Percentiles rank a stretch among this genome's conserved stretches.
Evolutionary conservation across 805 yeast genomes (phyloP).

Genomic region (Metschnikowia peoriensis): DNA sequence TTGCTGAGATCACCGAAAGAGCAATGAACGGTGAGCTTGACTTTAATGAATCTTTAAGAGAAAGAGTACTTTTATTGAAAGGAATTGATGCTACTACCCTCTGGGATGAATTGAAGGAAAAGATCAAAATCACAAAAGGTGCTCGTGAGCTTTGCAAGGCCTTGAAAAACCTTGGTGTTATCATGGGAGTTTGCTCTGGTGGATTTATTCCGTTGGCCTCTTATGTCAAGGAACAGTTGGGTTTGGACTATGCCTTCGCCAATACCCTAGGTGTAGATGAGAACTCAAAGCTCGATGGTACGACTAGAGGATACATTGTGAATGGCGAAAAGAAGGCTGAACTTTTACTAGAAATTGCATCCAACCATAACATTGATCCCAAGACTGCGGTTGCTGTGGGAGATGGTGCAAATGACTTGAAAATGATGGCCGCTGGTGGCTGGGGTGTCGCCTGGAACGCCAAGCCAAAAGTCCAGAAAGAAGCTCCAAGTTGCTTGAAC

Average conservation of each 20-base stretch:
- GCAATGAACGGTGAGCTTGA: constrained; percentile 98
- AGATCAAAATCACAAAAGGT: constrained; percentile 80
- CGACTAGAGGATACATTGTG: constrained; percentile 75
- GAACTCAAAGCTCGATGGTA: constrained; percentile 65
- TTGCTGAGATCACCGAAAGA: constrained; percentile 81
- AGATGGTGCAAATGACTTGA: constrained; percentile 95
- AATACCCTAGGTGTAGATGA: constrained; percentile 53
- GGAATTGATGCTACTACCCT: constrained; percentile 73
- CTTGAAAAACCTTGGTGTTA: constrained; percentile 59
- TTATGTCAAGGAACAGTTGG: constrained; percentile 62
- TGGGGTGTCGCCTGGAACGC: constrained; percentile 98
- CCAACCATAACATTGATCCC: constrained; percentile 50
- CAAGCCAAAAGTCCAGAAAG: constrained; percentile 82
- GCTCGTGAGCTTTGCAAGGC: constrained; percentile 67
- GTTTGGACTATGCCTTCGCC: constrained; percentile 86
- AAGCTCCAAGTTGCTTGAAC: constrained; percentile 82
- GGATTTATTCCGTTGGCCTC: constrained; percentile 90
- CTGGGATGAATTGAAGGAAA: constrained; percentile 74
- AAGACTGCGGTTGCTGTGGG: constrained; percentile 77
- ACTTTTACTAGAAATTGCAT: constrained; percentile 60
- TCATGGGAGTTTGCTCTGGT: constrained; percentile 87
- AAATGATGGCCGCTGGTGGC: constrained; percentile 90
- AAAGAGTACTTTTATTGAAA: constrained; percentile 73
- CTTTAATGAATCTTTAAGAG: constrained; percentile 73
- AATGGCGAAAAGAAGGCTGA: constrained; percentile 84